Base-by-base conservation (phyloP, 108 stramenopile species). In the Aurantiochytrium sp. region DNA sequence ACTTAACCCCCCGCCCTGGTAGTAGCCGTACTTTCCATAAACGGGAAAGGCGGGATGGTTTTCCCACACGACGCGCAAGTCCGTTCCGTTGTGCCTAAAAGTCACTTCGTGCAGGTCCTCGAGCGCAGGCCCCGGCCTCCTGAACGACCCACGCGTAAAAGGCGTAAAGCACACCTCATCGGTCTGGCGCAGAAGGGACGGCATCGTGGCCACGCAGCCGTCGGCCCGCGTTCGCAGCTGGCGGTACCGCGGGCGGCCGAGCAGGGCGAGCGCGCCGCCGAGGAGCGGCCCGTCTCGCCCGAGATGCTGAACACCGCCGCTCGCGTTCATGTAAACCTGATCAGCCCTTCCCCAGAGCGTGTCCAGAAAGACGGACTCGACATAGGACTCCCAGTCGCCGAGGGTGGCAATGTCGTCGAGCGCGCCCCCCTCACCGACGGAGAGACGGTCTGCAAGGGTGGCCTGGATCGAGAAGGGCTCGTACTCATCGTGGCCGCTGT, bases 401-500 rank as follows among this genome's bases (percentile, higher is more conserved):
- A 81, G n/a, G 45, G 8, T 42, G 12, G 24, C 36, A 48, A 81
- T 24, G 30, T 81, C 73, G 6, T 48, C 73, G n/a, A 81, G 73
- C 8, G 8, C 73, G 15, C 30, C 73, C 39, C 36, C 21, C 24
- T 37, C 39, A 42, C 30, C 73, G 17, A 5, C 15, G 21, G 27
- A 22, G 12, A 81, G 6, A 1, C 73, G 73, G n/a, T 81, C 39
- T 6, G 27, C 12, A 30, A 81, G 8, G 6, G 42, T 30, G 6
- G 73, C 73, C 24, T 81, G 73, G 24, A 81, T 81, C 27, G 73
- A 81, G n/a, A 19, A 48, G 42, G 73, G 8, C n/a, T 81, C 73
- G 73, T 81, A 81, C n/a, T 6, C n/a, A 24, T 81, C 73, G 73
- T n/a, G 45, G 39, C 73, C 73, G 45, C 73, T 81, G 45, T 81